Evolutionary conservation across 2,329 filamentous ascomycete species (phyloP), one percentile per base, ranked within the genome.

Genomic region (Pseudogymnoascus verrucosus): DNA sequence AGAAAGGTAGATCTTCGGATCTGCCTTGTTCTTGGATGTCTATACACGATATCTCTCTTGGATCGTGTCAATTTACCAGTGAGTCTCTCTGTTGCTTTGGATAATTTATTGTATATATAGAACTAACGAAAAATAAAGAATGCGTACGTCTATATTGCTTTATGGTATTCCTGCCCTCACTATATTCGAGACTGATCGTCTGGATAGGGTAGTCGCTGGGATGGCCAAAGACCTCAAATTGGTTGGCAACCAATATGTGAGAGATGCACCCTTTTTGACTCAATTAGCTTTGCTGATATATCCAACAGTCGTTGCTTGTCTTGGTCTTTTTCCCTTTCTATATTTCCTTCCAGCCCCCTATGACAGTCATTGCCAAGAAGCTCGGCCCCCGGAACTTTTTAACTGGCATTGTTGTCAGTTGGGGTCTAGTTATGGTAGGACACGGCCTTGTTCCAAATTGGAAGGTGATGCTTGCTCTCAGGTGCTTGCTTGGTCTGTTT

Each of bases 381-480:
- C 28, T 60, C 26, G 54, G 54, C 28, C 54, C 54, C 16, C 28
- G 28, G 16, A 34, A 36, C 54, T 60, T 60, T 37, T 37, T 37
- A 34, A 36, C 54, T n/a, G 16, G 28, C 7, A 60, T 60, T 60
- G 34, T 60, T 37, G 28, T 60, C 12, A 34, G 28, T 37, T 60
- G 54, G 54, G 54, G 54, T 34, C 28, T 34, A 28, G 28, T 37
- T 23, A 36, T 60, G 54, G 54, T 60, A 36, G 54, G 84, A 2
- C 87, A 89, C 80, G 87, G 84, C 7, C 89, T 89, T 64, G 78
- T 74, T 21, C 70, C 74, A 36, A 67, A 69, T 26, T 79, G 77
- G 76, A 71, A 66, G 10, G 64, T 72, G 11, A 68, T 80, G 66
- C 71, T 76, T 16, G 74, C 70, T 1, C 72, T 79, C n/a, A 73